phyloP scores from a whole-genome alignment of 1,284 basidiomycete genomes.

The Cryptococcus sp. region DNA sequence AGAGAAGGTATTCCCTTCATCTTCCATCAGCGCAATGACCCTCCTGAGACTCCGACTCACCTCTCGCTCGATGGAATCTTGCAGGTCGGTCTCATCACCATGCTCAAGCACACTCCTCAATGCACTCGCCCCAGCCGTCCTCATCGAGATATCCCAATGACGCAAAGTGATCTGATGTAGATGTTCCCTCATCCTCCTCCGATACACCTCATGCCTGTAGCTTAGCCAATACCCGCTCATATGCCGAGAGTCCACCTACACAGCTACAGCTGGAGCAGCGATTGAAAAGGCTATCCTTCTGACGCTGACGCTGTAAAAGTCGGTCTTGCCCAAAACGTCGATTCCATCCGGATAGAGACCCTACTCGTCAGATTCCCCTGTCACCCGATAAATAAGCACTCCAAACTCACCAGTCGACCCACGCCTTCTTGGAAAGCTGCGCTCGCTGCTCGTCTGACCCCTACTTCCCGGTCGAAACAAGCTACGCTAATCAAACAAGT shows the following conservation, averaged over 20 bases:
- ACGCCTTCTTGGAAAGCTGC: conserved; percentile 98
- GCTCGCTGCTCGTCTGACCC: conserved; percentile 92
- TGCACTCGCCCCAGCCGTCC: conserved; percentile 72
- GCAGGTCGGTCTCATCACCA: conserved; percentile 27
- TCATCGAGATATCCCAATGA: conserved; percentile 86
- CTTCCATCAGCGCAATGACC: conserved; percentile 49
- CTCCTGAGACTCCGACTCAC: conserved; percentile 13
- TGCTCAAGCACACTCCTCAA: conserved; percentile 62
- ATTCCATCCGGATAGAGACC: conserved; percentile 88
- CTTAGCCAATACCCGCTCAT: no score
- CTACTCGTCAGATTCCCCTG: conserved; percentile 48
- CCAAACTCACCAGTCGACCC: conserved; percentile 69
- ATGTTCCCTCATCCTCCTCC: conserved; percentile 64
- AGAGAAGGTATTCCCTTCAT: conserved; percentile 56
- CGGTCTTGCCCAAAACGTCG: conserved; percentile 80
- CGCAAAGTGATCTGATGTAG: conserved; percentile 67
- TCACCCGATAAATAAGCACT: not conserved
- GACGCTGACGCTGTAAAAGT: conserved; percentile 90
- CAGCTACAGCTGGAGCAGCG: conserved; percentile 78
- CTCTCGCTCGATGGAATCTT: conserved; percentile 33
- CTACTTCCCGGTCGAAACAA: conserved; percentile 86
- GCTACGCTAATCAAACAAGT: conserved; percentile 68
- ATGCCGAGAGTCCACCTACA: conserved; percentile 52
- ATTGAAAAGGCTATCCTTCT: conserved; percentile 74
- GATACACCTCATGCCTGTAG: conserved; percentile 59